Evolutionary conservation across 2,329 filamentous ascomycete species (phyloP).

Genomic region (Chrysosporium queenslandicum): DNA sequence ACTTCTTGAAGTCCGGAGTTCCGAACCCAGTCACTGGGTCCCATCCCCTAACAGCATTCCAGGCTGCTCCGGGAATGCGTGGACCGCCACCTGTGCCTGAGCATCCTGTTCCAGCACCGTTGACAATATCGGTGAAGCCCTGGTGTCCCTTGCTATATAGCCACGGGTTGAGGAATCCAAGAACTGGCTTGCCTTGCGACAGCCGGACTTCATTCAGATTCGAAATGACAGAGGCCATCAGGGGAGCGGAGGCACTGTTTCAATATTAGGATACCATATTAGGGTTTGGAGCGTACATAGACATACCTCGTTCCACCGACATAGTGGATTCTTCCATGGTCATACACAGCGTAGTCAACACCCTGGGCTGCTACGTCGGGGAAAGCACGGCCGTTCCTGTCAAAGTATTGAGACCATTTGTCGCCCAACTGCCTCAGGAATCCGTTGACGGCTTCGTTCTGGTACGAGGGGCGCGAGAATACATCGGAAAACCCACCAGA

Average conservation of each 20-base stretch:
- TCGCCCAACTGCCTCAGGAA: conserved; percentile 37
- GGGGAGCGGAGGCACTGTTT: conserved; percentile 52
- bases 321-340: conserved; percentile 28
- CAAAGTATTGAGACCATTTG: conserved; percentile 40
- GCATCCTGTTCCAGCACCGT: conserved; percentile 27
- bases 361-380: conserved; percentile 54
- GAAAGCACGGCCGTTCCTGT: conserved; percentile 47
- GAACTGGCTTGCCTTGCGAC: conserved; percentile 41
- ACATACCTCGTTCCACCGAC: conserved; percentile 39
- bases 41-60: conserved; percentile 44
- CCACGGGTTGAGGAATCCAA: conserved; percentile 56
- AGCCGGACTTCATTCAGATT: conserved; percentile 56
- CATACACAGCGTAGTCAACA: conserved; percentile 32
- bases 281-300: not conserved
- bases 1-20: conserved; percentile 24
- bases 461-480: conserved; percentile 42
- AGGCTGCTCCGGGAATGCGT: conserved; percentile 38
- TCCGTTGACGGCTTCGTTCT: conserved; percentile 34
- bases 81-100: conserved; percentile 1
- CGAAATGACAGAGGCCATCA: conserved; percentile 53
- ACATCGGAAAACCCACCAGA: conserved; percentile 42
- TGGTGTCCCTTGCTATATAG: conserved; percentile 41
- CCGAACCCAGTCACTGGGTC: conserved; percentile 42
- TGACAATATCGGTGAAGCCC: conserved; percentile 42
- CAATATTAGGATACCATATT: too few species aligned